Evolutionary conservation across 2,329 filamentous ascomycete genomes (phyloP).

Genomic region (Aspergillus fructus): DNA sequence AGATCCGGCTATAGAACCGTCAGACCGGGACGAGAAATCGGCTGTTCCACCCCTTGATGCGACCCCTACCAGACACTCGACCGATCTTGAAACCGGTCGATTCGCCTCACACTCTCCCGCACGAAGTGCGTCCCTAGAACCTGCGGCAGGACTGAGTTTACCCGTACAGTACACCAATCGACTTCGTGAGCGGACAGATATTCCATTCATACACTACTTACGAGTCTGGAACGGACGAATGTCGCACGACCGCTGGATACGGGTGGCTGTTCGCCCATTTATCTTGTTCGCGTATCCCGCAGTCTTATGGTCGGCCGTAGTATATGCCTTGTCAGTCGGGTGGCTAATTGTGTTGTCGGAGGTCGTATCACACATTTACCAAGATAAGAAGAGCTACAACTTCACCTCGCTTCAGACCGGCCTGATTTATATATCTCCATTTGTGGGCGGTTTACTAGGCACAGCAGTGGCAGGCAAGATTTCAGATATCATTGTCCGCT

Average conservation of each 20-base stretch:
- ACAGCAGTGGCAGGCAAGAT: constrained; percentile 87
- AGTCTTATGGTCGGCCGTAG: constrained; percentile 80
- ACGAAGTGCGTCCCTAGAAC: constrained; percentile 34
- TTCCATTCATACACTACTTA: constrained; percentile 73
- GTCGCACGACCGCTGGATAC: constrained; percentile 73
- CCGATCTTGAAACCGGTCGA: constrained; percentile 32
- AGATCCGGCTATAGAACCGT: constrained; percentile 1
- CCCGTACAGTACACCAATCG: constrained; percentile 64
- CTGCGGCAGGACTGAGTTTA: constrained; percentile 24
- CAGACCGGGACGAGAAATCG: constrained; percentile 16
- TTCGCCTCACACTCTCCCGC: constrained; percentile 23
- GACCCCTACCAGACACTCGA: constrained; percentile 5
- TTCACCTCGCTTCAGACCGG: constrained; percentile 80
- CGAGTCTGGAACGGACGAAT: constrained; percentile 77
- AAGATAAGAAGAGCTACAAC: constrained; percentile 67
- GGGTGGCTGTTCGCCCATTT: constrained; percentile 75
- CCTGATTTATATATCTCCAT: constrained; percentile 85
- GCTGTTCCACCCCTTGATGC: constrained; percentile 16
- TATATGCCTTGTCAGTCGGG: constrained; percentile 85
- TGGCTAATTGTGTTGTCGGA: constrained; percentile 97
- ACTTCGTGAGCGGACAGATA: constrained; percentile 65
- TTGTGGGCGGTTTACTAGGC: constrained; percentile 84
- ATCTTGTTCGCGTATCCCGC: constrained; percentile 84
- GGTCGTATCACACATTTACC: constrained; percentile 77
- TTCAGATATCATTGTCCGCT: constrained; percentile 79